Percentiles rank a stretch among this genome's conserved stretches.
These are phyloP conservation scores for Xanthoconium purpureum DNA, from an alignment of 768 basidiomycete genomes.

Conservation along the genomic window DNA sequence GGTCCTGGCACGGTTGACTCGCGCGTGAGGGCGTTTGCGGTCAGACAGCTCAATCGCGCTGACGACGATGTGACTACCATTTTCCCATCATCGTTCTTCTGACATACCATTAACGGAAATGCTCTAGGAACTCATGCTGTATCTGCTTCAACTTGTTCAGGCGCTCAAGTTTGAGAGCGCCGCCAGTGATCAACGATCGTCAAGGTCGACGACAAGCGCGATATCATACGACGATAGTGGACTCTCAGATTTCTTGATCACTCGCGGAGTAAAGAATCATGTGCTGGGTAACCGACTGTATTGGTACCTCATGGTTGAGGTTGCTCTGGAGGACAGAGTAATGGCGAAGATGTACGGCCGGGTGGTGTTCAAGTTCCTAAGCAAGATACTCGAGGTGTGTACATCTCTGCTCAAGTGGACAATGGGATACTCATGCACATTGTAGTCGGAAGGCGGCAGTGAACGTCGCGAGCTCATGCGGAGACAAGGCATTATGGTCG, in stretches of 20 bases:
- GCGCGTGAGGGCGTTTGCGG: conserved; percentile 90
- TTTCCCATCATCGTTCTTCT: neutral
- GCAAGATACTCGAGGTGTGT: conserved; percentile 78
- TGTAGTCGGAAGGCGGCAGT: conserved; percentile 67
- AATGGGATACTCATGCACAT: neutral
- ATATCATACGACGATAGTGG: conserved; percentile 90
- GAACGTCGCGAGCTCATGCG: conserved; percentile 85
- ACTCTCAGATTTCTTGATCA: conserved; percentile 87
- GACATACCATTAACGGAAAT: neutral
- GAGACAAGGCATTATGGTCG: conserved; percentile 88
- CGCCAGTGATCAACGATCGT: conserved; percentile 71
- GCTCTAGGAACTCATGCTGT: conserved; percentile 81
- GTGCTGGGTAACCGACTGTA: conserved; percentile 89
- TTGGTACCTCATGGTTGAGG: conserved; percentile 98
- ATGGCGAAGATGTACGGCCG: conserved; percentile 92
- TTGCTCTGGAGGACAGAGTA: conserved; percentile 79
- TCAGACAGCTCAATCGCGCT: conserved; percentile 83
- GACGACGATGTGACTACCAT: conserved; percentile 80
- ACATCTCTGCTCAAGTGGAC: neutral
- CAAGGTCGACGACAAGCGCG: conserved; percentile 68
- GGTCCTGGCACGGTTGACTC: conserved; percentile 90
- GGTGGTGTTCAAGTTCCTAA: conserved; percentile 89
- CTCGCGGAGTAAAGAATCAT: conserved; percentile 76
- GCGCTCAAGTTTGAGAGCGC: conserved; percentile 94
- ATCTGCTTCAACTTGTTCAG: conserved; percentile 94